These are phyloP conservation scores for Solanum ossicruentum DNA, from an alignment of 257 asterid species.

Conservation along the genomic window DNA sequence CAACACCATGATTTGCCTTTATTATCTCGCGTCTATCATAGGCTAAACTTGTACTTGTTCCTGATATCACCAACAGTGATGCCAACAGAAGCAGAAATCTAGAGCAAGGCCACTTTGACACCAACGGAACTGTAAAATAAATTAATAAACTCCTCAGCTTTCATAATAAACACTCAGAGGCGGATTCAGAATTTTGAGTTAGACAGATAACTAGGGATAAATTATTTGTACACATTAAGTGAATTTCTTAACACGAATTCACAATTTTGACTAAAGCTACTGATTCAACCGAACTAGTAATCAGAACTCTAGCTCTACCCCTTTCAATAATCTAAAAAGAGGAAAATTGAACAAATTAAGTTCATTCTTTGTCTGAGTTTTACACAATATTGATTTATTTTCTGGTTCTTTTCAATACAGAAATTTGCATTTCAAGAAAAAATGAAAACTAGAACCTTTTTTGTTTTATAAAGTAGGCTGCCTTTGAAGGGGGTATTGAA, in stretches of 20 bases:
- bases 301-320: not conserved
- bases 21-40: conserved; percentile 10
- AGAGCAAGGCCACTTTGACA: not conserved
- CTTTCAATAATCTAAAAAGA: not conserved
- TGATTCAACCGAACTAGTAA: not conserved
- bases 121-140: not conserved
- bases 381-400: not conserved
- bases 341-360: not conserved
- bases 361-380: not conserved
- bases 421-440: not conserved
- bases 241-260: not conserved
- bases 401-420: not conserved
- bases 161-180: not conserved
- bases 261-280: not conserved
- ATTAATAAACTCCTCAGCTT: not conserved
- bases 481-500: too few species aligned
- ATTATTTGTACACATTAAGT: not conserved
- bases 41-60: not conserved
- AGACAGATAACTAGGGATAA: not conserved
- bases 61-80: not conserved
- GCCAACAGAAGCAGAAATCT: not conserved
- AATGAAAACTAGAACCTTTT: not conserved
- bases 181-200: not conserved
- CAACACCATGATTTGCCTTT: conserved; percentile 26
- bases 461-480: too few species aligned